Evolutionary conservation across 2,329 filamentous ascomycete species (phyloP), one percentile per base, ranked within the genome.

Genomic region (Talaromyces sp.): DNA sequence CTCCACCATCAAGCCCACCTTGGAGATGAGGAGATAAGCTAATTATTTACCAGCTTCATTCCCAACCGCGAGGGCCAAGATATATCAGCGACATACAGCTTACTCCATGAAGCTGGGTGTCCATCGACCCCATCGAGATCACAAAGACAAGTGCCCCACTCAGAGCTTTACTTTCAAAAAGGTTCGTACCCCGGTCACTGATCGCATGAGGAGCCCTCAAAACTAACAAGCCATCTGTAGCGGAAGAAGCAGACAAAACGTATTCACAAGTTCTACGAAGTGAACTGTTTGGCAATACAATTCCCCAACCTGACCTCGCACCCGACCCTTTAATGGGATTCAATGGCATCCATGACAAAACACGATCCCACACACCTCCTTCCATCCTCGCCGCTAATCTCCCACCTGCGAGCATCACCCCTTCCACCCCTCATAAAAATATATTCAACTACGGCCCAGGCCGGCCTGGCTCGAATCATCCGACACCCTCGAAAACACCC

Each of bases 361-460:
- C 86, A 46, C 82, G 89, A 66, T 88, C 90, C 45, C 86, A 88
- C 61, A 97, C 93, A 5, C 92, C 92, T 41, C 92, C 92, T 22
- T 85, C 82, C 53, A 85, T 86, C 62, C 78, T 85, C 13, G 79
- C 24, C 24, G 24, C 85, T 11, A 80, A 83, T 20, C 74, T 91
- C n/a, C 86, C 89, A 10, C 83, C 88, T 1, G 87, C 82, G 24
- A 80, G 85, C 51, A 80, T 94, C 53, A 96, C 93, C 0, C 94
- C 94, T 0, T 96, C 93, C 1, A 99, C 94, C 3, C 94, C 94
- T 9, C 91, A 96, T 74, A 97, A 97, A 76, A 99, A 99, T 62
- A 84, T 99, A 35, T 97, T 99, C 70, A 90, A 89, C 22, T 97
- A 96, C 71, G 86, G 90, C 74, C 92, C 90, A 2, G 88, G 90